A percentile compares a stretch with the other conserved stretches of the same genome.
phyloP scores from a whole-genome alignment of 73 alveolate species.

The Blepharisma stoltei region DNA sequence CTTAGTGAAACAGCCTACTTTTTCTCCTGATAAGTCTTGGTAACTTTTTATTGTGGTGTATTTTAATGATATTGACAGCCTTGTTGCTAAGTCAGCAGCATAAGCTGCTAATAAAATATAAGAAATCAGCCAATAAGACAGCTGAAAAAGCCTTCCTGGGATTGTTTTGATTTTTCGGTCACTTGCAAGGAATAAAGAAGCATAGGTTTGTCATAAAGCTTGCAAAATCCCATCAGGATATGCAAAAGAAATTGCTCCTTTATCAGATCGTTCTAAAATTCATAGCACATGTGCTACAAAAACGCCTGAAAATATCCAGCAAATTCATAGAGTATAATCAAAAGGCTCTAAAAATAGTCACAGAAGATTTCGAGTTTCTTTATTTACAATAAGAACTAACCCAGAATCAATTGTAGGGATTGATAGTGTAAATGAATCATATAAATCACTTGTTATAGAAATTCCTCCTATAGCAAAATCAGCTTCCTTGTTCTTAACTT shows the following conservation, averaged over 20 bases:
- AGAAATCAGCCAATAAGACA: not conserved
- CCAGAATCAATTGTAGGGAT: slow-evolving; percentile 18
- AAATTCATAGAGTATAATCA: not conserved
- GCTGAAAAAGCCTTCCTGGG: not conserved
- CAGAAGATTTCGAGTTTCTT: not conserved
- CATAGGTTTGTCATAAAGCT: not conserved
- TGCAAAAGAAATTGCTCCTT: not conserved
- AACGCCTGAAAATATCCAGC: not conserved
- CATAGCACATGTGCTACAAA: not conserved
- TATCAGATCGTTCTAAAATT: not conserved
- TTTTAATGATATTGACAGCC: not conserved
- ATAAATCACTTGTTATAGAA: not conserved
- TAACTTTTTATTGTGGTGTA: not conserved
- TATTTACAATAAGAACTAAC: not conserved
- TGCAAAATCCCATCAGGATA: not conserved
- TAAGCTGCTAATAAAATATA: not conserved
- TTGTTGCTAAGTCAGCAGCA: not conserved
- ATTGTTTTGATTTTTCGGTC: not conserved
- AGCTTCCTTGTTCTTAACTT: not conserved
- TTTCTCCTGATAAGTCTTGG: not conserved
- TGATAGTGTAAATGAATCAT: not conserved
- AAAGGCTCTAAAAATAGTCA: slow-evolving; percentile 15
- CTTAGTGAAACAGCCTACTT: not conserved
- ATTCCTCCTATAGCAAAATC: not conserved
- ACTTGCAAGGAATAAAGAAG: not conserved